A percentile compares a stretch with the other conserved stretches of the same genome.
Conservation (phyloP, 176 grass and related monocot species). For the Triticum monococcum region DNA sequence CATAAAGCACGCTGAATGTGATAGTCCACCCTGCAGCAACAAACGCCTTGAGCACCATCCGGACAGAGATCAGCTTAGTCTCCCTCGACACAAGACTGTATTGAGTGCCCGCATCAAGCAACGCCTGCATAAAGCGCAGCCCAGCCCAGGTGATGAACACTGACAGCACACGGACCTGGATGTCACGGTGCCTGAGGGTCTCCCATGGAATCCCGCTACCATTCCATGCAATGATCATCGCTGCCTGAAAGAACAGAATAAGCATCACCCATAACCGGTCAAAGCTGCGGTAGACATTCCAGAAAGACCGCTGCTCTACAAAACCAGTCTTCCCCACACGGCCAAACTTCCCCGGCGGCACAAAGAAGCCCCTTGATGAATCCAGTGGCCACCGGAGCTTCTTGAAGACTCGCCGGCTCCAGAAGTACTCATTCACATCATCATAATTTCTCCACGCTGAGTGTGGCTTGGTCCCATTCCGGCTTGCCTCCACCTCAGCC, state of each 20-base stretch:
- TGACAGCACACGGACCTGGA: slow-evolving; percentile 72
- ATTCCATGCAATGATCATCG: slow-evolving; percentile 80
- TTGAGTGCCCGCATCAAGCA: slow-evolving; percentile 82
- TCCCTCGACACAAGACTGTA: slow-evolving; percentile 79
- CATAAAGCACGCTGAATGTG: slow-evolving; percentile 70
- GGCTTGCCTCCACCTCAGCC: slow-evolving; percentile 57
- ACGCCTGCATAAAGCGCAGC: slow-evolving; percentile 73
- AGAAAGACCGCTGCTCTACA: slow-evolving; percentile 93
- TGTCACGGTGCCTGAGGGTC: slow-evolving; percentile 61
- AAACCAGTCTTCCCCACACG: slow-evolving; percentile 95
- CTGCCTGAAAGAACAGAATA: slow-evolving; percentile 80
- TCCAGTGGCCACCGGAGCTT: slow-evolving; percentile 73
- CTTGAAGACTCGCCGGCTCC: slow-evolving; percentile 64
- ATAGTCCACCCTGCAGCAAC: slow-evolving; percentile 75
- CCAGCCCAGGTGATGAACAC: slow-evolving; percentile 94
- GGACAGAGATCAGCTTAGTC: slow-evolving; percentile 43
- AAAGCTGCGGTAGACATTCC: slow-evolving; percentile 95
- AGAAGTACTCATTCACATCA: slow-evolving; percentile 98
- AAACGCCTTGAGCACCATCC: slow-evolving; percentile 82
- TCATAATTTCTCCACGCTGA: slow-evolving; percentile 96
- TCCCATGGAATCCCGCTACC: slow-evolving; percentile 50
- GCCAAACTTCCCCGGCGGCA: slow-evolving; percentile 21
- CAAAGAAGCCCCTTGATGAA: slow-evolving; percentile 51
- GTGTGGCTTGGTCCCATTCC: slow-evolving; percentile 69
- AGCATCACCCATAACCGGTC: slow-evolving; percentile 91